A percentile compares a stretch with the other conserved stretches of the same genome.
phyloP scores from a whole-genome alignment of 208 protist genomes.

The Acanthamoeba healyi region DNA sequence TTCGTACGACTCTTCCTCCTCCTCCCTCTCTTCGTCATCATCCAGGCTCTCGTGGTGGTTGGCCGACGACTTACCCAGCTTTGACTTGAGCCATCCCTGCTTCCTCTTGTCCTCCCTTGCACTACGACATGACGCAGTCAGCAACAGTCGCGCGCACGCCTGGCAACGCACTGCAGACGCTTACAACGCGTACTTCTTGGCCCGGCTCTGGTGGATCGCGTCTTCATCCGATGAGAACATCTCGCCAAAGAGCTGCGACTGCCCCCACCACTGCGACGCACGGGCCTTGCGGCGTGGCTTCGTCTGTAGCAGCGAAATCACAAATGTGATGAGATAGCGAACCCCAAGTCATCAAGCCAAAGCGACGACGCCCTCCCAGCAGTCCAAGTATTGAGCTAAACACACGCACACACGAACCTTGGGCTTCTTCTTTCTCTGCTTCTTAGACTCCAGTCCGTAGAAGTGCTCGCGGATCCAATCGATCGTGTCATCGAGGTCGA shows the following conservation, averaged over 20 bases:
- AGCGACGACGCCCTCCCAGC: no score
- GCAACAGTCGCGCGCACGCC: no score
- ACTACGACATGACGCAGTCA: no score
- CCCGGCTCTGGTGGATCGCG: no score
- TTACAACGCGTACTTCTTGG: no score
- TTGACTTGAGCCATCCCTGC: background rate
- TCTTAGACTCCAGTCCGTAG: conserved; percentile 8
- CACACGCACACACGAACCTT: background rate
- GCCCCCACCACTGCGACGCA: background rate
- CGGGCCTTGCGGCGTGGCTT: background rate
- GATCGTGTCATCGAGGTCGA: conserved; percentile 23
- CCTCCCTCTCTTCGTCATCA: background rate
- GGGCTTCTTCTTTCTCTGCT: background rate
- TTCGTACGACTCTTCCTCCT: background rate
- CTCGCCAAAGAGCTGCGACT: conserved; percentile 20
- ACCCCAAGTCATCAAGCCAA: no score
- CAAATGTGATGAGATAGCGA: no score
- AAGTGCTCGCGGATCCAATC: conserved; percentile 33
- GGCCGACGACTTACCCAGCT: background rate
- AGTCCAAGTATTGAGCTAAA: no score
- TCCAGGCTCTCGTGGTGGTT: background rate
- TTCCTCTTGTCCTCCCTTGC: background rate
- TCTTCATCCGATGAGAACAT: conserved; percentile 26
- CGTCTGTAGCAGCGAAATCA: no score
- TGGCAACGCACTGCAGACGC: no score